These are phyloP conservation scores for Calonectria pauciramosa DNA, from an alignment of 2,329 filamentous ascomycete species.

Conservation along the genomic window DNA sequence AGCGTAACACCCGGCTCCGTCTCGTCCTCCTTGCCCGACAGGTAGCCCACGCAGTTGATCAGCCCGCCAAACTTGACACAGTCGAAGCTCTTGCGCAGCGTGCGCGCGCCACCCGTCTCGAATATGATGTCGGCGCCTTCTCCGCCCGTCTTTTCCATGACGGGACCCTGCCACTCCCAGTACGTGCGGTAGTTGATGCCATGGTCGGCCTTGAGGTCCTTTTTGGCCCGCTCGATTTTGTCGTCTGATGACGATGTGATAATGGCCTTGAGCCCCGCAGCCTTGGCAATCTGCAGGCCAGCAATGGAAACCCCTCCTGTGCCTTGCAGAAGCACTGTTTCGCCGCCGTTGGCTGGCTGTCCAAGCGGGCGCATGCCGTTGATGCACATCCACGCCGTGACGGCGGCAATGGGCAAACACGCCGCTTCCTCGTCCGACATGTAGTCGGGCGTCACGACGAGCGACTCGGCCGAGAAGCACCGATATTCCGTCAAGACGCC, in stretches of 20 bases:
- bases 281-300: constrained; percentile 67
- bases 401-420: constrained; percentile 71
- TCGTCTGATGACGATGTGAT: constrained; percentile 68
- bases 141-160: constrained; percentile 59
- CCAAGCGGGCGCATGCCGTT: constrained; percentile 71
- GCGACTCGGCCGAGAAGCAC: constrained; percentile 67
- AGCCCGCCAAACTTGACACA: constrained; percentile 68
- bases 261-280: constrained; percentile 64
- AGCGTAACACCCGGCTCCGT: constrained; percentile 56
- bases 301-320: constrained; percentile 67
- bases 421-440: constrained; percentile 71
- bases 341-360: constrained; percentile 50
- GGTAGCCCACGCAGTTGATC: constrained; percentile 66
- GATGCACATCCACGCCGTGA: constrained; percentile 76
- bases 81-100: constrained; percentile 65
- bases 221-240: constrained; percentile 61
- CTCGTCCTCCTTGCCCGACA: constrained; percentile 68
- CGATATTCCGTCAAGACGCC: constrained; percentile 72
- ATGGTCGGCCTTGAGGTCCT: constrained; percentile 64
- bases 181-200: constrained; percentile 67
- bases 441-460: constrained; percentile 70
- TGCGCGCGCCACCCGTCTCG: constrained; percentile 67
- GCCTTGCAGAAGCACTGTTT: constrained; percentile 65
- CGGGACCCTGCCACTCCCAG: constrained; percentile 65
- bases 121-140: constrained; percentile 68